Evolutionary conservation across 148 eudicot species (phyloP), one percentile per base, ranked within the genome.

Genomic region (Tetragonia tetragonoides): DNA sequence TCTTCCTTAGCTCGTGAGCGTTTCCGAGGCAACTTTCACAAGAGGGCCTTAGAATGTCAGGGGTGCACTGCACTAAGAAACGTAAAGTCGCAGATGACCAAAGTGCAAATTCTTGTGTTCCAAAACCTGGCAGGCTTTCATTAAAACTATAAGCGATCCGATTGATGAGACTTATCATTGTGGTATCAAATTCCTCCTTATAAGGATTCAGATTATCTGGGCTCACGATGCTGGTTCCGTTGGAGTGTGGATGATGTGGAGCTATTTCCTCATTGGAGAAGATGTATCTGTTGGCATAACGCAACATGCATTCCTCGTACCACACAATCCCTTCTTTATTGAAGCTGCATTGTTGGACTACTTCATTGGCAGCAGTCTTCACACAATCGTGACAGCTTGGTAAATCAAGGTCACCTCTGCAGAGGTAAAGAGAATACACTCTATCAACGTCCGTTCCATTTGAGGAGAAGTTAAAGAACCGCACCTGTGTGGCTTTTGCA

Each of bases 301-400:
- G 74, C 74, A 83, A n/a, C 20, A 72, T 72, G 59, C 86, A 83
- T 17, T 84, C 76, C 39, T 80, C 47, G 38, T 72, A 84, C 83
- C 80, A 84, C 10, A 77, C 39, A 10, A 74, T 73, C 15, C 68
- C 86, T 49, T 42, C 67, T 20, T 74, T 84, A 28, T 28, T 9
- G 10, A 17, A 24, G 10, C 10, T 15, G 38, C 83, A 84, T 17
- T 10, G 18, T 8, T 51, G 46, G 0, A 57, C n/a, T 0, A 77
- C 2, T 3, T 34, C 69, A 6, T 20, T 18, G 4, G 68, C 60
- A 0, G 87, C 79, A 24, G 24, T 53, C 51, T 6, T 23, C 11
- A 82, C 75, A 18, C 87, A 85, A 5, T 59, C 62, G 11, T 41
- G 79, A 47, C 85, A 85, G 20, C 1, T 56, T 10, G 18, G 17